Percentiles rank a stretch among this genome's conserved stretches.
These are phyloP conservation scores for Pinus albicaulis DNA, from an alignment of 75 land plant species.

Conservation along the genomic window DNA sequence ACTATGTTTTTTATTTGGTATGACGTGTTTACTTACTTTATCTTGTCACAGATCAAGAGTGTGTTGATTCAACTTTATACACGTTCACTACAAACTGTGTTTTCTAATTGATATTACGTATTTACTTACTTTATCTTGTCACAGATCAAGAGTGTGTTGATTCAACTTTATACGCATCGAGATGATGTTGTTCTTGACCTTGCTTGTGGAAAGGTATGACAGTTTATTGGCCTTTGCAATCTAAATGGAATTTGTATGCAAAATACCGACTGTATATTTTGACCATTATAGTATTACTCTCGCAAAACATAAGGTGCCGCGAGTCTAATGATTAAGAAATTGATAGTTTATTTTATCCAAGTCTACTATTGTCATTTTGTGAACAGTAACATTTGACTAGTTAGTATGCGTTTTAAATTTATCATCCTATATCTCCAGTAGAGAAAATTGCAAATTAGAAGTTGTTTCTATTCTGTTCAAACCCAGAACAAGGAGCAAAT, in stretches of 20 bases:
- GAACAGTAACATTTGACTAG: too few relatives aligned
- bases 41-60: conserved; percentile 73
- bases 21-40: not conserved
- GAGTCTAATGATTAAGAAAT: not conserved
- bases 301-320: not conserved
- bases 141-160: conserved; percentile 92
- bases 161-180: conserved; percentile 65
- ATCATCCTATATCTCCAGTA: too few relatives aligned
- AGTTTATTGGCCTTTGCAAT: conserved; percentile 8
- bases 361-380: not conserved
- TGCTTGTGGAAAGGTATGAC: conserved; percentile 89
- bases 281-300: not conserved
- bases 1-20: not conserved
- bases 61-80: conserved; percentile 83
- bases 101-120: not conserved
- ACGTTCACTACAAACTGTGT: conserved; percentile 2
- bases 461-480: too few relatives aligned
- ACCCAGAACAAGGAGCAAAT: too few relatives aligned
- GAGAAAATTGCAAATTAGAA: too few relatives aligned
- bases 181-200: conserved; percentile 90
- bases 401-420: too few relatives aligned
- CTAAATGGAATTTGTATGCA: not conserved
- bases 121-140: not conserved
- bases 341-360: not conserved
- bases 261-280: not conserved